phyloP scores from a whole-genome alignment of 345 rosid species.

The Draba incana region DNA sequence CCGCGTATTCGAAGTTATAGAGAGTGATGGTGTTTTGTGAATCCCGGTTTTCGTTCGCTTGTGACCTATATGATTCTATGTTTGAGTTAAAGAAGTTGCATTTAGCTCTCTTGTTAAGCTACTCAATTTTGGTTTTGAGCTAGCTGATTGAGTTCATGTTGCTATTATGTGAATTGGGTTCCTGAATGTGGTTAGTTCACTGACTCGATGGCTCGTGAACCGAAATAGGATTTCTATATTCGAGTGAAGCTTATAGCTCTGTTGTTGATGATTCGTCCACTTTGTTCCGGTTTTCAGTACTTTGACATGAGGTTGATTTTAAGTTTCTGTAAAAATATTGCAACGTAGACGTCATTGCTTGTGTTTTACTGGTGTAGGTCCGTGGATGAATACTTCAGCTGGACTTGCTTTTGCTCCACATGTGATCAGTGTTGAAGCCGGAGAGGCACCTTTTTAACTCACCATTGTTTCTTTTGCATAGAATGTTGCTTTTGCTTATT shows the following conservation, averaged over 20 bases:
- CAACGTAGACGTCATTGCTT: background rate
- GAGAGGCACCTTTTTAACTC: constrained; percentile 59
- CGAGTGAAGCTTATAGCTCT: too few relatives aligned
- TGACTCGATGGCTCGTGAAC: constrained; percentile 8
- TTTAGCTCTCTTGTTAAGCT: constrained; percentile 10
- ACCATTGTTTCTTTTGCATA: background rate
- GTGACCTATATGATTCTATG: background rate
- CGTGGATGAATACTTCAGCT: constrained; percentile 92
- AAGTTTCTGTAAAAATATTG: constrained; percentile 8
- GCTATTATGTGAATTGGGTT: constrained; percentile 1
- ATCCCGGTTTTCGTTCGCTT: too few relatives aligned
- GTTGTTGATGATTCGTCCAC: background rate
- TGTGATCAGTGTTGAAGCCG: constrained; percentile 69
- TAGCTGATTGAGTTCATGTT: background rate
- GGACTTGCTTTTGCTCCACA: constrained; percentile 90
- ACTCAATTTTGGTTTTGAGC: background rate
- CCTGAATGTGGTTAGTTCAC: background rate
- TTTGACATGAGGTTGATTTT: background rate
- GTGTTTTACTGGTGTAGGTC: constrained; percentile 57
- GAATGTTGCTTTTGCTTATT: background rate
- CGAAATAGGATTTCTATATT: background rate
- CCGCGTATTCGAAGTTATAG: background rate
- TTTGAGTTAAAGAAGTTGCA: constrained; percentile 13
- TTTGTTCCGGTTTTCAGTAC: background rate
- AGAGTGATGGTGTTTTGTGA: too few relatives aligned